These are phyloP conservation scores for Danielia oregonensis DNA, from an alignment of 805 yeast species.

Conservation along the genomic window DNA sequence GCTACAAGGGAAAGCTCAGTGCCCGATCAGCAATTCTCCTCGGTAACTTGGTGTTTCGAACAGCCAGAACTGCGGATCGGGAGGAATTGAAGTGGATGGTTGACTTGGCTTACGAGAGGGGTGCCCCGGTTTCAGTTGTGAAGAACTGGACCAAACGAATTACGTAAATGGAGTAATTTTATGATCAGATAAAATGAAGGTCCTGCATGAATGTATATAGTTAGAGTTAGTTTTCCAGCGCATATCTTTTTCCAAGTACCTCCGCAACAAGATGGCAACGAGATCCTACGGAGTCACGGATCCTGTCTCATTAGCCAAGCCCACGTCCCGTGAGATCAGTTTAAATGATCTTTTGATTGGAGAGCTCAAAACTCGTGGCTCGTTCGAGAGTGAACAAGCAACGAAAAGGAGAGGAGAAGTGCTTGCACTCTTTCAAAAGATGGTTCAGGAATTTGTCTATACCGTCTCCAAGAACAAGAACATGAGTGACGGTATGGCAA, in stretches of 20 bases:
- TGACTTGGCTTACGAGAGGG: constrained; percentile 5
- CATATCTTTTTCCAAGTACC: no score
- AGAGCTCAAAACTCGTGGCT: constrained; percentile 77
- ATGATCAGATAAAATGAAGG: no score
- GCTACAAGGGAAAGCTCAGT: constrained; percentile 15
- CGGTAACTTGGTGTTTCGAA: constrained; percentile 9
- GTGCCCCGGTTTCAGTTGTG: constrained; percentile 6
- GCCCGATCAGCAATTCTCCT: constrained; percentile 10
- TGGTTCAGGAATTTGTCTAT: constrained; percentile 80
- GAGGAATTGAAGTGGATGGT: constrained; percentile 14
- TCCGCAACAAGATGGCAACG: neutral
- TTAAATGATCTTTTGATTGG: constrained; percentile 73
- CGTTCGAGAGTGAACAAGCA: constrained; percentile 85
- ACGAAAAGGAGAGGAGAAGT: constrained; percentile 79
- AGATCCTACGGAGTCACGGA: constrained; percentile 62
- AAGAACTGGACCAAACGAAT: constrained; percentile 4
- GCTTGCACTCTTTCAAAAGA: constrained; percentile 62
- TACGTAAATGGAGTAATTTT: no score
- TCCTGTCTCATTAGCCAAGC: constrained; percentile 82
- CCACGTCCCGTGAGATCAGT: constrained; percentile 74
- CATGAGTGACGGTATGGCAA: constrained; percentile 97
- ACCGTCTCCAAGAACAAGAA: constrained; percentile 75
- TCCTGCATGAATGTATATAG: no score
- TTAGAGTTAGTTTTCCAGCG: no score
- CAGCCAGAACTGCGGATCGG: constrained; percentile 10